A percentile compares a stretch with the other conserved stretches of the same genome.
These are phyloP conservation scores for Volvox carteri DNA, from an alignment of 163 green algal genomes.

Conservation along the genomic window DNA sequence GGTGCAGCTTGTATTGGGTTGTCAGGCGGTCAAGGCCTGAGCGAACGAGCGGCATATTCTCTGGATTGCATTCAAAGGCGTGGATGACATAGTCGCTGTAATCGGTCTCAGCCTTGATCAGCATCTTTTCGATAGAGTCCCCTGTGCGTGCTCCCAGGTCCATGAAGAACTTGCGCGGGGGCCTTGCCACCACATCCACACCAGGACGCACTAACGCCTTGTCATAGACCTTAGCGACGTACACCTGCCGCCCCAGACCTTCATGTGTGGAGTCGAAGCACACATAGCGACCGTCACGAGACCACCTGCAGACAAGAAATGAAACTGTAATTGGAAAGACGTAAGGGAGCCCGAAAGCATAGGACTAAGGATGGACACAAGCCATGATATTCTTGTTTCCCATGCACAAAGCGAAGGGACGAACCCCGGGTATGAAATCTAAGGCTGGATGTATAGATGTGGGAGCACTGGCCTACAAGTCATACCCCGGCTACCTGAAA, in stretches of 20 bases:
- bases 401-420: too few species aligned
- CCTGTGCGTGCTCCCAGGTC: background rate
- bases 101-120: background rate
- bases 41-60: background rate
- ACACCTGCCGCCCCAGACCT: constrained; percentile 20
- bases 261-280: constrained; percentile 35
- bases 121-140: background rate
- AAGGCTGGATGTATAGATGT: too few species aligned
- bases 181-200: background rate
- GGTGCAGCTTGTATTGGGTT: background rate
- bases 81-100: background rate
- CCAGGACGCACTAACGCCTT: background rate
- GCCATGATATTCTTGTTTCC: too few species aligned
- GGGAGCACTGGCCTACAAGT: too few species aligned
- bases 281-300: constrained; percentile 27
- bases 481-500: too few species aligned
- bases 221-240: background rate
- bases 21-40: background rate
- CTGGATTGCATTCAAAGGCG: constrained; percentile 26
- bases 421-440: too few species aligned
- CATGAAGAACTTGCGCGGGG: background rate
- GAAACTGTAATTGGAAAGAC: background rate
- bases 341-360: too few species aligned
- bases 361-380: too few species aligned
- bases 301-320: background rate